phyloP scores from a whole-genome alignment of 2,329 filamentous ascomycete species.

The Calonectria hongkongensis region DNA sequence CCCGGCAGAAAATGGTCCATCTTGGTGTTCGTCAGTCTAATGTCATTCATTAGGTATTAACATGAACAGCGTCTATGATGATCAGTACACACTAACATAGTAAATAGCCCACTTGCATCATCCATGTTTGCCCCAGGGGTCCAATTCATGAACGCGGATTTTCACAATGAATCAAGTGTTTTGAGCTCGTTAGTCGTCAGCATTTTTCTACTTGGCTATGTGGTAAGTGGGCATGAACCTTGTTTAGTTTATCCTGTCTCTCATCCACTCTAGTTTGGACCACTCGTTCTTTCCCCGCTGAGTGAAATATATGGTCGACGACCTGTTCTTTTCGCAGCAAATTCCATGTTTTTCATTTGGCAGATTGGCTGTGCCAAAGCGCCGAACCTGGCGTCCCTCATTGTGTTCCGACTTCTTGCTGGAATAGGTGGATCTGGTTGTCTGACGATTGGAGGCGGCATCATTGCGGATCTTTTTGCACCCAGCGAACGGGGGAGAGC shows the following conservation, averaged over 20 bases:
- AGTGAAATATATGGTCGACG: slow-evolving; percentile 68
- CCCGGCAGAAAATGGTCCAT: background rate
- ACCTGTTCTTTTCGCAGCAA: slow-evolving; percentile 63
- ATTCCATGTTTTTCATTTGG: slow-evolving; percentile 75
- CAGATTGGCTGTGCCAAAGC: slow-evolving; percentile 68
- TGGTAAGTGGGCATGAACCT: background rate
- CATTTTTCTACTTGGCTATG: background rate
- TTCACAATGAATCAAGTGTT: background rate
- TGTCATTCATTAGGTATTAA: background rate
- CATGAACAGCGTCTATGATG: background rate
- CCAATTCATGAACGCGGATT: background rate
- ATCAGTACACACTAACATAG: background rate
- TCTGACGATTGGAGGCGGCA: slow-evolving; percentile 52
- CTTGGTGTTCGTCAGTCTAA: background rate
- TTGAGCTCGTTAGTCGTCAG: background rate
- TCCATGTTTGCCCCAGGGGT: background rate
- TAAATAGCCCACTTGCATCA: background rate
- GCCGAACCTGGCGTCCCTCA: slow-evolving; percentile 63
- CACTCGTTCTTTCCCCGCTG: slow-evolving; percentile 68
- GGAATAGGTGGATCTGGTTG: slow-evolving; percentile 65
- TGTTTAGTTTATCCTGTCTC: background rate
- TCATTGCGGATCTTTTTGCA: slow-evolving; percentile 3
- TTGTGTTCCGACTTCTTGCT: slow-evolving; percentile 68
- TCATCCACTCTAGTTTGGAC: slow-evolving; percentile 59
- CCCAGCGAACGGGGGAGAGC: background rate